Base-by-base conservation (phyloP, 73 alveolate species). In the Urostyla sp. region DNA sequence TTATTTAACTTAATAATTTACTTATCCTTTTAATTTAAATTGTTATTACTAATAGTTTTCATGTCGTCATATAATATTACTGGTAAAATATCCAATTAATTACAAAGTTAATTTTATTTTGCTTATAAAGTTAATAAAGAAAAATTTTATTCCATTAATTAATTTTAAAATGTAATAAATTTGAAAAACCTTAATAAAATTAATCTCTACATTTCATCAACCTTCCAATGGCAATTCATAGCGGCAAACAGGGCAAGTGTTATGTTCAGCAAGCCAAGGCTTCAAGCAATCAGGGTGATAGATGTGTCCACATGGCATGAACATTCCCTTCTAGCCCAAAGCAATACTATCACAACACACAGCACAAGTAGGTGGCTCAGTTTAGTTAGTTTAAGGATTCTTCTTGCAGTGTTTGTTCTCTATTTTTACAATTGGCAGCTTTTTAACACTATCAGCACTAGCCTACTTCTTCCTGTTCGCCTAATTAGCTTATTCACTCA, bases 291-390 rank as follows among this genome's bases (percentile, higher is more conserved):
- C 94, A 1, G 90, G 88, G 77, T 95, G 99, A 85, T 80, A 95
- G 16, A 95, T 89, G 75, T 95, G 99, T 36, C 92, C 93, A 76
- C 99, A 95, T 36, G 97, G 97, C 81, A 95, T 50, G 53, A 92
- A 83, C 77, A 81, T 92, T 11, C 95, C 97, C 69, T 87, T 94
- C 59, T 81, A 90, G 26, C 97, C 96, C 31, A 58, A 37, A 57
- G 75, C 66, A 24, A 94, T 88, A 48, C 76, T 95, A 40, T 87
- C 93, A 50, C 83, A 88, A 78, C 99, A 94, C 40, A 94, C 90
- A 0, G 95, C 87, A 81, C 99, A 94, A 53, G 94, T 56, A 6
- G 93, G 93, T 36, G 58, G 72, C 46, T 85, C 93, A 28, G 46
- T 30, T 16, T 35, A 35, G 10, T 46, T 28, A 0, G 85, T 78